Conservation (phyloP, 1,284 basidiomycete genomes). For the Kwoniella shivajii region DNA sequence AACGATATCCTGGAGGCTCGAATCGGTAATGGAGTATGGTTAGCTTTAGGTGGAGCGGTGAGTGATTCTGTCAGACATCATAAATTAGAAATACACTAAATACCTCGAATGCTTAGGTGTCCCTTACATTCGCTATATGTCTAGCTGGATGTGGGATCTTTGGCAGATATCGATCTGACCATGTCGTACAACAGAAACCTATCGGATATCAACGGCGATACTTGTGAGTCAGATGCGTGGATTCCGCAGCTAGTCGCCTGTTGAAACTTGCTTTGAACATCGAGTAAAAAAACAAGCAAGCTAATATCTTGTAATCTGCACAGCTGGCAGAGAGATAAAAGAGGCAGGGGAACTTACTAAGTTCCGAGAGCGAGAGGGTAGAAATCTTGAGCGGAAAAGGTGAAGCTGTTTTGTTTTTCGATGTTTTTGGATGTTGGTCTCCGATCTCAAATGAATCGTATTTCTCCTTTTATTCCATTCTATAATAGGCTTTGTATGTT, state of each 20-base stretch:
- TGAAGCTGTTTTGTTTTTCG: no score
- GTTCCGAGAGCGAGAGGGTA: no score
- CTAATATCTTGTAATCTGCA: not conserved
- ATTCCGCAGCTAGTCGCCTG: not conserved
- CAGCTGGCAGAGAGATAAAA: slow-evolving; percentile 13
- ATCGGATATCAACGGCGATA: slow-evolving; percentile 5
- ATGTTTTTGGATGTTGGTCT: no score
- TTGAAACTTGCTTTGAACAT: not conserved
- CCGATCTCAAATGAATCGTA: no score
- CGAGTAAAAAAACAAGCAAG: no score
- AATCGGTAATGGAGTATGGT: slow-evolving; percentile 46
- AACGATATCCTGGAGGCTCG: slow-evolving; percentile 29
- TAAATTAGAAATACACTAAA: no score
- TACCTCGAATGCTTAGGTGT: slow-evolving; percentile 22
- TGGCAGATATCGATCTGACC: slow-evolving; percentile 30
- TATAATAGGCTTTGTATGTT: no score
- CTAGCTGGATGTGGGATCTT: slow-evolving; percentile 43
- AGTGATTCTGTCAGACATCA: slow-evolving; percentile 24
- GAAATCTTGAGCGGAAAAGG: no score
- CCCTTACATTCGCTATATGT: slow-evolving; percentile 36
- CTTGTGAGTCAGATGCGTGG: slow-evolving; percentile 6
- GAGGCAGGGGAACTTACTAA: slow-evolving; percentile 12
- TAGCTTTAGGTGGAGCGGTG: slow-evolving; percentile 44
- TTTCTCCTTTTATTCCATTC: no score
- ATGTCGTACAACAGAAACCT: slow-evolving; percentile 1